A percentile compares a stretch with the other conserved stretches of the same genome.
Conservation (phyloP, 192 early-diverging fungal genomes). For the Umbelopsis isabellina region DNA sequence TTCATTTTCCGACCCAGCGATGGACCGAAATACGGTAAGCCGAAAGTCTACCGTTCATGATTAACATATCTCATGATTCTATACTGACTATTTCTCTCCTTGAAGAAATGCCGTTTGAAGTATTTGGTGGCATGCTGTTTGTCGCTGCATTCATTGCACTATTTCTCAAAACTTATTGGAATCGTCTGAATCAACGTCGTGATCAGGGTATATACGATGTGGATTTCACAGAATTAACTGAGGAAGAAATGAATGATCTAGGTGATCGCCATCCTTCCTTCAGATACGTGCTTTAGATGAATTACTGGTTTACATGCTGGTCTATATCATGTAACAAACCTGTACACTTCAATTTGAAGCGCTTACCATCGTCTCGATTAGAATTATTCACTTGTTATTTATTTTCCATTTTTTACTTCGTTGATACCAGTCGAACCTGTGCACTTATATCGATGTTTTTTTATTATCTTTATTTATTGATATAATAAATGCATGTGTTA, state of each 20-base stretch:
- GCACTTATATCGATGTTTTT: no score
- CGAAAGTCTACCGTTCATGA: not conserved
- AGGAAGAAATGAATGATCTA: not conserved
- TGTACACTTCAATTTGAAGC: not conserved
- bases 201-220: slow-evolving; percentile 5
- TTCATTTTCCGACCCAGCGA: slow-evolving; percentile 32
- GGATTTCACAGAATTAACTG: not conserved
- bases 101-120: slow-evolving; percentile 6
- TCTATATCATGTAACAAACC: not conserved
- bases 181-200: not conserved
- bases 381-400: no score
- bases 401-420: no score
- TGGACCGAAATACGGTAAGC: slow-evolving; percentile 29
- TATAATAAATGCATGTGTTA: no score
- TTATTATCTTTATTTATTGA: no score
- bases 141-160: not conserved
- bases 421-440: no score
- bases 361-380: no score
- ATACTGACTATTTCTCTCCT: not conserved
- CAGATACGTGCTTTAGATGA: slow-evolving; percentile 5
- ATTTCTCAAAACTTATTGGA: not conserved
- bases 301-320: not conserved
- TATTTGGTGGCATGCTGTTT: not conserved
- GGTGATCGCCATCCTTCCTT: slow-evolving; percentile 9
- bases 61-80: not conserved